Conservation (phyloP, 1,284 basidiomycete genomes). For the Tremellales sp. region DNA sequence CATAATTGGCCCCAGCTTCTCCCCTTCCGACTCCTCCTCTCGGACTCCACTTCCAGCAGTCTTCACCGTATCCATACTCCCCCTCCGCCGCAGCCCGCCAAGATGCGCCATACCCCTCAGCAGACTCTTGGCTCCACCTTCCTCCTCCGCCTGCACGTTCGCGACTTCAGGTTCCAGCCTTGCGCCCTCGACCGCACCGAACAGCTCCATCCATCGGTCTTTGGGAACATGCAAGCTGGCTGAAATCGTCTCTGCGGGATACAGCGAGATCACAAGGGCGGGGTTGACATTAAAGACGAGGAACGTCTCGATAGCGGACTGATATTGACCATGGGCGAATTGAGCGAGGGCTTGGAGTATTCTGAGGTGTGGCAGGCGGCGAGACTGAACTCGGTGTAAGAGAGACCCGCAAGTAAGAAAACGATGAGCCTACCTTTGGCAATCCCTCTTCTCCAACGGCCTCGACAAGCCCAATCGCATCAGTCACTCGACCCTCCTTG, state of each 20-base stretch:
- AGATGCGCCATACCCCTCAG: conserved; percentile 28
- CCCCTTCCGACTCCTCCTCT: conserved; percentile 17
- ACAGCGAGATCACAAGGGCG: conserved; percentile 86
- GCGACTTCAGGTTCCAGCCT: conserved; percentile 34
- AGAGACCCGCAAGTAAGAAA: background rate
- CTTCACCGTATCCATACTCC: conserved; percentile 37
- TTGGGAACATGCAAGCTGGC: conserved; percentile 69
- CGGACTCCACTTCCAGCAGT: conserved; percentile 6
- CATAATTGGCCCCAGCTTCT: conserved; percentile 15
- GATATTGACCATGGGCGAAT: conserved; percentile 55
- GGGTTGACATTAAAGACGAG: conserved; percentile 86
- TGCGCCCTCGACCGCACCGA: conserved; percentile 64
- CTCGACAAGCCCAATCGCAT: conserved; percentile 77
- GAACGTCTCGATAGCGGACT: conserved; percentile 75
- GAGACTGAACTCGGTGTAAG: conserved; percentile 10
- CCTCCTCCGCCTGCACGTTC: conserved; percentile 11
- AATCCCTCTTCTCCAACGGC: conserved; percentile 59
- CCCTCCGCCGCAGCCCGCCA: conserved; percentile 28
- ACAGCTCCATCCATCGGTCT: conserved; percentile 74
- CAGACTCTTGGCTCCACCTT: conserved; percentile 16
- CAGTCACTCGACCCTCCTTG: conserved; percentile 63
- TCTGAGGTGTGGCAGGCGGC: conserved; percentile 57
- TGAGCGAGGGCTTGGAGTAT: conserved; percentile 71
- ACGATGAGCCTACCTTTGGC: conserved; percentile 58
- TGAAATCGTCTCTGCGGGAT: conserved; percentile 67